Base-by-base conservation (phyloP, 2,329 filamentous ascomycete species). In the Clonostachys byssicola region DNA sequence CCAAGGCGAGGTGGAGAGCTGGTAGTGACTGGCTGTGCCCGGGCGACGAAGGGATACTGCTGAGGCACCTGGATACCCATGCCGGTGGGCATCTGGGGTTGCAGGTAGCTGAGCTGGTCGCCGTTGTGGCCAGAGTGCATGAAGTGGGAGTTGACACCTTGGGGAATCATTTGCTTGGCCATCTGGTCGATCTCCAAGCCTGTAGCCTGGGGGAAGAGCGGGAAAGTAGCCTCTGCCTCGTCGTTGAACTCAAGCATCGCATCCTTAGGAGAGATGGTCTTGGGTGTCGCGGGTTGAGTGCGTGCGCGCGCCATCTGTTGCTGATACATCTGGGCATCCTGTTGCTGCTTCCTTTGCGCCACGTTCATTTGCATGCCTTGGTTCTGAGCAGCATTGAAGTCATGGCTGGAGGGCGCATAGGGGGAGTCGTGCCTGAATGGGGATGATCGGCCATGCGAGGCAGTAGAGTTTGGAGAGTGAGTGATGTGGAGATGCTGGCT, bases 231-330 rank as follows among this genome's bases (percentile, higher is more conserved):
- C 16, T 86, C 83, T 4, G 92, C 88, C 0, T 74, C 67, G 38
- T 94, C 89, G 51, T 86, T 81, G 61, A 92, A 96, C 50, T 96
- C 92, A 44, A 96, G 70, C 50, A 95, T 70, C 2, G 92, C 89
- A 59, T 97, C 92, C 68, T 95, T 95, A 20, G 92, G 94, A 2
- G 92, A 97, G 42, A 99, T 96, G 0, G 92, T 96, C 66, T 89
- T 89, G n/a, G 86, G 77, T 0, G 76, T 77, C 6, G 74, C 64
- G 1, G 73, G 70, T 42, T 76, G 65, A 10, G 12, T 34, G 12
- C 55, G 60, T 56, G 52, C 68, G 59, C 48, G 63, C 52, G 45
- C 54, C 51, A 74, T 58, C 35, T 74, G 70, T 17, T 73, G 66
- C 40, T 68, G 70, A 16, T 71, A 53, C 10, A 68, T 60, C 45